Evolutionary conservation across 2,329 filamentous ascomycete genomes (phyloP).

Genomic region (Parastagonospora nodorum): DNA sequence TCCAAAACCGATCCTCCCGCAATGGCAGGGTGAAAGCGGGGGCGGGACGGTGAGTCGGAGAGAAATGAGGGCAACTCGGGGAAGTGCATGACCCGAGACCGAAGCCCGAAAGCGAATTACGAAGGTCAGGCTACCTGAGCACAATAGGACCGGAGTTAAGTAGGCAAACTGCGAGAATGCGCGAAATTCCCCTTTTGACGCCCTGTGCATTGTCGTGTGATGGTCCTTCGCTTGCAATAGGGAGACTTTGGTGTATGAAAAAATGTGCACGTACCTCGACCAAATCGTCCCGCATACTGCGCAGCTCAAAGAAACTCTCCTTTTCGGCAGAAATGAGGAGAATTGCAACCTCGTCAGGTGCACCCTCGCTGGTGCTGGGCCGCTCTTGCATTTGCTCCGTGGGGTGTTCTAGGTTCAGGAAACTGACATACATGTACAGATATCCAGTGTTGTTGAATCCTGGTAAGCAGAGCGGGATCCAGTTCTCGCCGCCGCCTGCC

Average conservation of each 20-base stretch:
- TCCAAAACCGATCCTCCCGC: background rate
- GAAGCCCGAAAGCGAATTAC: background rate
- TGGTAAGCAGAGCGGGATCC: conserved; percentile 94
- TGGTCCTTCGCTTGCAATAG: conserved; percentile 5
- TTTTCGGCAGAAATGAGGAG: conserved; percentile 91
- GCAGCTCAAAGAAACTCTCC: conserved; percentile 89
- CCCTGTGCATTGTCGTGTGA: too few species aligned
- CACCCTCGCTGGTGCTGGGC: conserved; percentile 39
- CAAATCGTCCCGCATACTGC: conserved; percentile 69
- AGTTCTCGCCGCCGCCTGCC: conserved; percentile 91
- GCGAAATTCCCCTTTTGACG: conserved; percentile 4
- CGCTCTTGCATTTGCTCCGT: conserved; percentile 51
- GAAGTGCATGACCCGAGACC: conserved; percentile 2
- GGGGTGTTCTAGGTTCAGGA: conserved; percentile 68
- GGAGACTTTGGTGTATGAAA: conserved; percentile 18
- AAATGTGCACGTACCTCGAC: conserved; percentile 55
- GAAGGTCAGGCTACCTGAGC: background rate
- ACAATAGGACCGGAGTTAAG: background rate
- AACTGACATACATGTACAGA: conserved; percentile 99
- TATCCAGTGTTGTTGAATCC: conserved; percentile 98
- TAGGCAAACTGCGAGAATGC: conserved; percentile 2
- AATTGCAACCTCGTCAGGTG: conserved; percentile 80
- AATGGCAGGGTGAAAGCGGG: background rate
- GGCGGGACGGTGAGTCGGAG: background rate
- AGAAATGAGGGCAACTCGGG: background rate